Evolutionary conservation across 768 basidiomycete genomes (phyloP).

Genomic region (Boletus bicolor): DNA sequence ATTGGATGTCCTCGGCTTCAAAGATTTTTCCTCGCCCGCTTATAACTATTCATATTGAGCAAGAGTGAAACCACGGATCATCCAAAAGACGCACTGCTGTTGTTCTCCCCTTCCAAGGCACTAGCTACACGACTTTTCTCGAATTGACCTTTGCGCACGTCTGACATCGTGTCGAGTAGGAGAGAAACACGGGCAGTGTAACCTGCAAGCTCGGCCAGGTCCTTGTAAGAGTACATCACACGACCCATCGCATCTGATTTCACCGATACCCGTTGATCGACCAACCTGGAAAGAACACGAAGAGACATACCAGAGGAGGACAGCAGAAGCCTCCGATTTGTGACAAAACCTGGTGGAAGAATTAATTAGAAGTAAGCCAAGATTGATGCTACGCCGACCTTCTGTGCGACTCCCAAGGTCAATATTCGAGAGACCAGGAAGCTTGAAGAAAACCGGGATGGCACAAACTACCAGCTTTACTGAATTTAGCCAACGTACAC

Average conservation of each 20-base stretch:
- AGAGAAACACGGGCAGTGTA: slow-evolving; percentile 90
- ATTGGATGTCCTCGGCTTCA: slow-evolving; percentile 85
- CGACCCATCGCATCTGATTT: slow-evolving; percentile 84
- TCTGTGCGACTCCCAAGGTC: slow-evolving; percentile 90
- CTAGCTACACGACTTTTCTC: slow-evolving; percentile 84
- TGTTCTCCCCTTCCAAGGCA: slow-evolving; percentile 69
- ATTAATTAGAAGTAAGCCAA: background rate
- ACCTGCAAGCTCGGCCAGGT: slow-evolving; percentile 91
- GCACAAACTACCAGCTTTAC: slow-evolving; percentile 79
- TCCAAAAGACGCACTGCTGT: slow-evolving; percentile 52
- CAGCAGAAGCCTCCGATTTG: slow-evolving; percentile 85
- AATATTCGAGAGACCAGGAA: slow-evolving; percentile 61
- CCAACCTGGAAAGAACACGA: slow-evolving; percentile 1
- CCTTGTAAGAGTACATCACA: slow-evolving; percentile 97
- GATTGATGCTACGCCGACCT: slow-evolving; percentile 42
- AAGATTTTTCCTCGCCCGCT: slow-evolving; percentile 74
- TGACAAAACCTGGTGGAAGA: slow-evolving; percentile 74
- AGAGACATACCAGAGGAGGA: slow-evolving; percentile 70
- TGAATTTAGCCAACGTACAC: slow-evolving; percentile 8
- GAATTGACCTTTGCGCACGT: slow-evolving; percentile 79
- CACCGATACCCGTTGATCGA: background rate
- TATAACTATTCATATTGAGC: slow-evolving; percentile 52
- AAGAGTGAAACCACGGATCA: background rate
- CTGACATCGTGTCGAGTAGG: slow-evolving; percentile 87
- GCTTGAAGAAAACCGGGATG: slow-evolving; percentile 87